Percentiles rank a stretch among this genome's conserved stretches.
These are phyloP conservation scores for Coprinellus micaceus DNA, from an alignment of 768 basidiomycete genomes.

Conservation along the genomic window DNA sequence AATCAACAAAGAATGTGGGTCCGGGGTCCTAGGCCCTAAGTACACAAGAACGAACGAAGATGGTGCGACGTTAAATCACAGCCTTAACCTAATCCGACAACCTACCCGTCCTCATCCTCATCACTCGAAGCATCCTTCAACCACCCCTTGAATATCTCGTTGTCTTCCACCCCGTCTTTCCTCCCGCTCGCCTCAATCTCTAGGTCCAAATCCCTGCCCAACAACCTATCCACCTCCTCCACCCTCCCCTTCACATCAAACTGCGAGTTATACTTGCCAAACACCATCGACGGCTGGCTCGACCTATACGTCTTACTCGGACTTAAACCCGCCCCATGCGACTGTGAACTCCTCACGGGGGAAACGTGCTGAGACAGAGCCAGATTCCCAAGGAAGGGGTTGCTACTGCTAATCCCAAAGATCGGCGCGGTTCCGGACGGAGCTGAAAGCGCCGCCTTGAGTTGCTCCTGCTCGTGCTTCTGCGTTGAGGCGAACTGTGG, in stretches of 20 bases:
- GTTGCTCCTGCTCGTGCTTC: slow-evolving; percentile 1
- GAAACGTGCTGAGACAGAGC: background rate
- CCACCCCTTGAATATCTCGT: background rate
- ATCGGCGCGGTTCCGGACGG: background rate
- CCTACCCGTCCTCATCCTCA: background rate
- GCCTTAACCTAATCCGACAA: too few relatives aligned
- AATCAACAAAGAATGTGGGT: too few relatives aligned
- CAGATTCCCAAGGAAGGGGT: background rate
- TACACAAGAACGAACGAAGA: too few relatives aligned
- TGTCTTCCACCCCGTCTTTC: background rate
- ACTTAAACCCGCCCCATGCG: background rate
- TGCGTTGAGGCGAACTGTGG: slow-evolving; percentile 32
- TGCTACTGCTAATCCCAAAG: background rate
- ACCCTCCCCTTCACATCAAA: slow-evolving; percentile 52
- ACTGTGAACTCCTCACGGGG: background rate
- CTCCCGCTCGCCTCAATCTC: slow-evolving; percentile 12
- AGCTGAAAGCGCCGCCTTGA: background rate
- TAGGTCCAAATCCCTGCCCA: slow-evolving; percentile 56
- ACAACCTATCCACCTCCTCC: slow-evolving; percentile 46
- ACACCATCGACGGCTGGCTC: slow-evolving; percentile 15
- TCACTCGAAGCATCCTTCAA: background rate
- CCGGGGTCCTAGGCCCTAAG: too few relatives aligned
- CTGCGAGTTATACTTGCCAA: slow-evolving; percentile 49
- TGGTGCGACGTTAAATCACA: too few relatives aligned
- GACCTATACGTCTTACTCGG: slow-evolving; percentile 19